Evolutionary conservation across 352 stramenopile species (phyloP), one percentile per base, ranked within the genome.

Genomic region (Phytopythium aichiense): DNA sequence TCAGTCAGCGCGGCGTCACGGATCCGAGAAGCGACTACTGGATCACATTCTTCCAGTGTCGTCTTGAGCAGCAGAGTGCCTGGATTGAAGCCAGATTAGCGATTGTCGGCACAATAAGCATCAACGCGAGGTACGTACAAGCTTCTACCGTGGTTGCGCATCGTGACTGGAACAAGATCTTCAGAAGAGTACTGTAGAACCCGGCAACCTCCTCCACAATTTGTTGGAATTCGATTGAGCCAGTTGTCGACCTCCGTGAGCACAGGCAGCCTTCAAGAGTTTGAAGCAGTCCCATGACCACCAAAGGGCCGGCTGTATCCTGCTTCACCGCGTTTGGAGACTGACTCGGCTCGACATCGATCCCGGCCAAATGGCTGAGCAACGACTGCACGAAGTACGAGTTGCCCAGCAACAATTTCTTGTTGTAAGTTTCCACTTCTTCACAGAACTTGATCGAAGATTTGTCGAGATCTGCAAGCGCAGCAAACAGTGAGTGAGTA

Each of bases 1-100:
- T 97, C 93, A 13, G 77, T 88, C n/a, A 99, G 76, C 22, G 95
- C 94, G 20, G 90, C 88, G 61, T 98, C 81, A 58, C 96, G 86
- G 65, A 99, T 98, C 20, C 76, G 66, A 20, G 65, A 84, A 20
- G 91, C 87, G 0, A 95, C 81, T 18, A 77, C 69, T 18, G 88
- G 87, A 25, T 94, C 77, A 62, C 87, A 95, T 51, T 98, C 89
- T 63, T 93, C 85, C 0, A 97, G 72, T 5, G 97, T 90, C 0
- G 94, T 83, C 64, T 98, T 97, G 35, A 98, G 72, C 45, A 99
- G 67, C 40, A 98, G 66, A 13, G 94, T 96, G 33, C 94, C 80
- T 94, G 77, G 28, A 89, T 71, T 30, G 0, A 45, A 53, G 6
- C 35, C 15, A 3, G 16, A 20, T 53, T 35, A 53, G 46, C 11